Evolutionary conservation across 2,329 filamentous ascomycete species (phyloP).

Genomic region (Magnaporthiopsis poae): DNA sequence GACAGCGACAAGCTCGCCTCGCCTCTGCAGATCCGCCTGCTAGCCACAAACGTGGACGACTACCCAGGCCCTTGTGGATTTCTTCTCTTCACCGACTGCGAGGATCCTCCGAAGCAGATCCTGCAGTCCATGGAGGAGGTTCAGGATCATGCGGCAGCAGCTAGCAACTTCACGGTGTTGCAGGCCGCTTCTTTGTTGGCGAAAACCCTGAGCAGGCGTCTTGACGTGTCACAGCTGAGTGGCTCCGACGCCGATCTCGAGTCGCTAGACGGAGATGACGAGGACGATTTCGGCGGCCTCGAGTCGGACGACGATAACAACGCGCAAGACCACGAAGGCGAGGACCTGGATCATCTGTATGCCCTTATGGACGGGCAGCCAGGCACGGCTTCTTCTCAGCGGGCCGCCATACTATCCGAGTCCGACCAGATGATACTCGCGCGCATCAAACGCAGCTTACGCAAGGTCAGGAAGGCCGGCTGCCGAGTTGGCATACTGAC

Average conservation of each 20-base stretch:
- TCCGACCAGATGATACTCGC: not conserved
- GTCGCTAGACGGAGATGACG: constrained; percentile 13
- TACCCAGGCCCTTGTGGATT: constrained; percentile 31
- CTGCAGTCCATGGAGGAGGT: constrained; percentile 31
- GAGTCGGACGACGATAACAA: constrained; percentile 18
- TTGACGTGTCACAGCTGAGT: constrained; percentile 19
- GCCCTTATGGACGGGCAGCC: not conserved
- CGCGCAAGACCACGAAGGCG: constrained; percentile 19
- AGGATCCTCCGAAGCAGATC: constrained; percentile 21
- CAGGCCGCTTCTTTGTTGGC: constrained; percentile 38
- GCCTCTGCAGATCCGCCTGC: constrained; percentile 27
- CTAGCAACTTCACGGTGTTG: constrained; percentile 27
- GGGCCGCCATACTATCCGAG: constrained; percentile 10
- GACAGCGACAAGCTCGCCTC: constrained; percentile 17
- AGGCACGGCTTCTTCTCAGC: not conserved
- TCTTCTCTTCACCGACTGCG: constrained; percentile 33
- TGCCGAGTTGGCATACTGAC: constrained; percentile 59
- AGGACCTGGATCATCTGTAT: constrained; percentile 1
- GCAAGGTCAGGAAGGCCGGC: constrained; percentile 50
- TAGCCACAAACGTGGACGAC: constrained; percentile 22
- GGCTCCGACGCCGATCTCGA: constrained; percentile 14
- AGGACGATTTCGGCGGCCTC: constrained; percentile 14
- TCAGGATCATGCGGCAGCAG: constrained; percentile 33
- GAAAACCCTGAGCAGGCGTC: constrained; percentile 22
- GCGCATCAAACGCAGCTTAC: constrained; percentile 50